Evolutionary conservation across 306 rosid genomes (phyloP), one percentile per base, ranked within the genome.

Genomic region (Castanopsis chinensis): DNA sequence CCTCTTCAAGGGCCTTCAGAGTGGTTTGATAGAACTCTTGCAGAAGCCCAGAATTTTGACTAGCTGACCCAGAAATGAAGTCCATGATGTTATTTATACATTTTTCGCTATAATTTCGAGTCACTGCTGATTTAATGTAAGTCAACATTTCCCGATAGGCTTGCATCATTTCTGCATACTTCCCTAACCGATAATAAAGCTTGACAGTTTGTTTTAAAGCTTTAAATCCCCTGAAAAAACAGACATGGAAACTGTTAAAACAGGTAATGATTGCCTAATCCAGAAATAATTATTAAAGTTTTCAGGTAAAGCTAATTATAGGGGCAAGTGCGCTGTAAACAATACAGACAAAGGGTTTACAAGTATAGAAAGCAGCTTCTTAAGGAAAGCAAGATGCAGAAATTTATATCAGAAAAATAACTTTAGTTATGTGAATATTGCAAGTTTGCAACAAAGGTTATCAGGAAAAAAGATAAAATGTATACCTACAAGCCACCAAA

Each of bases 11-110:
- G 61, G 97, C 94, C 79, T 89, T 88, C 70, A 95, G 83, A 82
- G 99, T 95, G 63, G 98, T 95, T 83, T 95, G 97, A 82, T 95
- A 93, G 82, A 95, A 95, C 79, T 95, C 99, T 83, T 90, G 98
- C 86, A 95, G 87, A 75, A 95, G 98, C 74, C 92, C 87, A 67
- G 89, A 91, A 81, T 91, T 92, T 88, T 93, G 98, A 85, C 98
- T 91, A 37, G 99, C 98, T 78, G 99, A 95, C 41, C 99, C 98
- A 33, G 99, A 95, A 37, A 95, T 97, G 79, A 89, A 95, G 80
- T 95, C 99, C 99, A 95, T 95, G 75, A 95, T 91, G 76, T 92
- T 95, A 87, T 95, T 95, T 85, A 95, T 92, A 84, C 99, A 95
- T 82, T 95, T 95, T 83, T 95, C 99, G 78, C 99, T 95, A 76